Evolutionary conservation across 1,284 basidiomycete species (phyloP).

Genomic region (Lentinus polychrous): DNA sequence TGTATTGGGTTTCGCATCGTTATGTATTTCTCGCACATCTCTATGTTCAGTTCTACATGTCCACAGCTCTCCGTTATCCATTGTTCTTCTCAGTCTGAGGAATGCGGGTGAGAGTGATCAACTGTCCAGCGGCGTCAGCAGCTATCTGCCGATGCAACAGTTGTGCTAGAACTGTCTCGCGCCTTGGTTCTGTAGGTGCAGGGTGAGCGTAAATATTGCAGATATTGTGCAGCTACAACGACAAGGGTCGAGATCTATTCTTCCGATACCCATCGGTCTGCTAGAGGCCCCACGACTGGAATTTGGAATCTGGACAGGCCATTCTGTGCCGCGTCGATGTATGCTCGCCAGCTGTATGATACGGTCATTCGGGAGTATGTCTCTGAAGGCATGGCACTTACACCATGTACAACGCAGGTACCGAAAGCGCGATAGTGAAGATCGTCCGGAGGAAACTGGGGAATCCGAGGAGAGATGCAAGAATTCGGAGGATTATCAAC

Average conservation of each 20-base stretch:
- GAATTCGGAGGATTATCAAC: slow-evolving; percentile 52
- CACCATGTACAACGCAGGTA: slow-evolving; percentile 47
- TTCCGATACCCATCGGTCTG: slow-evolving; percentile 69
- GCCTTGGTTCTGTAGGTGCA: neutral
- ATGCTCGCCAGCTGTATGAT: slow-evolving; percentile 50
- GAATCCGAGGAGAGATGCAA: slow-evolving; percentile 47
- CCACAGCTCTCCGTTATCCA: neutral
- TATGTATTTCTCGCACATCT: slow-evolving; percentile 10
- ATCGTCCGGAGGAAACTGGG: slow-evolving; percentile 40
- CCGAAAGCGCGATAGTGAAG: slow-evolving; percentile 38
- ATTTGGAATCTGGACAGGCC: slow-evolving; percentile 54
- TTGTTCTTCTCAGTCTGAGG: neutral
- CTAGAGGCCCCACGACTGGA: slow-evolving; percentile 62
- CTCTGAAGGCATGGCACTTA: slow-evolving; percentile 27
- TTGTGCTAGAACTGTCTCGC: neutral
- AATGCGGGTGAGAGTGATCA: no score
- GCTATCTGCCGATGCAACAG: neutral
- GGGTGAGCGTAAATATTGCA: neutral
- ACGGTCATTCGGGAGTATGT: slow-evolving; percentile 6
- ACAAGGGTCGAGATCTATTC: slow-evolving; percentile 34
- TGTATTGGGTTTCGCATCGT: slow-evolving; percentile 18
- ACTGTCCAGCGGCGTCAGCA: neutral
- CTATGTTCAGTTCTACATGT: slow-evolving; percentile 10
- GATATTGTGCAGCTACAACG: neutral
- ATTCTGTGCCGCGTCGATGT: slow-evolving; percentile 51